Percentiles rank a stretch among this genome's conserved stretches.
These are phyloP conservation scores for Neospora caninum DNA, from an alignment of 169 alveolate species.

Conservation along the genomic window DNA sequence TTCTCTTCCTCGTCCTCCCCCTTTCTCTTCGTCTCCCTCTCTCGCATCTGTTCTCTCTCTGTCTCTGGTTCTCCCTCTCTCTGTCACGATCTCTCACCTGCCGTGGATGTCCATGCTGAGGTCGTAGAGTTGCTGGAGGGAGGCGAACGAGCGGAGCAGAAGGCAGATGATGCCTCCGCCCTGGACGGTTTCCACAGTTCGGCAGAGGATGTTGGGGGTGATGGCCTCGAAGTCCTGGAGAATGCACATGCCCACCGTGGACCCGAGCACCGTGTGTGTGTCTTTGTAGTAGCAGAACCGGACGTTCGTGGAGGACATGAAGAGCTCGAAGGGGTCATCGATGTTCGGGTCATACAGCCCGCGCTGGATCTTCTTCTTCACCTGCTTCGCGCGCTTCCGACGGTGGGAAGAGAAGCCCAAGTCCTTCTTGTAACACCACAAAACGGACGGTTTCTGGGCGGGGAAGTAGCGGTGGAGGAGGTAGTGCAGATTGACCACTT, in stretches of 20 bases:
- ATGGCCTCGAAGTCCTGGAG: constrained; percentile 98
- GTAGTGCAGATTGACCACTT: constrained; percentile 91
- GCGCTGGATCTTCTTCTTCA: constrained; percentile 90
- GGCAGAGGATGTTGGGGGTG: constrained; percentile 99
- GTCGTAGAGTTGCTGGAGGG: constrained; percentile 87
- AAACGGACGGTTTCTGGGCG: constrained; percentile 86
- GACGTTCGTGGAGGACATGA: constrained; percentile 93
- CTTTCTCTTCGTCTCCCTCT: neutral
- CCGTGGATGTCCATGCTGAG: constrained; percentile 96
- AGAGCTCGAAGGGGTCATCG: constrained; percentile 97
- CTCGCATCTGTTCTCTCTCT: too few relatives aligned
- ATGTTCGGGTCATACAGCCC: constrained; percentile 94
- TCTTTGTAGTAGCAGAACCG: constrained; percentile 98
- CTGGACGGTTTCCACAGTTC: constrained; percentile 99
- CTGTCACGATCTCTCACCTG: neutral
- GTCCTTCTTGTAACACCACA: constrained; percentile 99
- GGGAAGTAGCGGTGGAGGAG: constrained; percentile 64
- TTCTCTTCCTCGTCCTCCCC: too few relatives aligned
- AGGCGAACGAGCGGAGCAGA: constrained; percentile 78
- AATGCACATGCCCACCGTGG: constrained; percentile 95
- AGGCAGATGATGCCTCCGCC: constrained; percentile 97
- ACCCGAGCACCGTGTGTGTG: constrained; percentile 95
- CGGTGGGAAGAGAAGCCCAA: constrained; percentile 97
- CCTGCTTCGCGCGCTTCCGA: constrained; percentile 94
- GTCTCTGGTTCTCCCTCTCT: neutral